phyloP scores from a whole-genome alignment of 139 green algal species.

The Chlamydomonas schloesseri region DNA sequence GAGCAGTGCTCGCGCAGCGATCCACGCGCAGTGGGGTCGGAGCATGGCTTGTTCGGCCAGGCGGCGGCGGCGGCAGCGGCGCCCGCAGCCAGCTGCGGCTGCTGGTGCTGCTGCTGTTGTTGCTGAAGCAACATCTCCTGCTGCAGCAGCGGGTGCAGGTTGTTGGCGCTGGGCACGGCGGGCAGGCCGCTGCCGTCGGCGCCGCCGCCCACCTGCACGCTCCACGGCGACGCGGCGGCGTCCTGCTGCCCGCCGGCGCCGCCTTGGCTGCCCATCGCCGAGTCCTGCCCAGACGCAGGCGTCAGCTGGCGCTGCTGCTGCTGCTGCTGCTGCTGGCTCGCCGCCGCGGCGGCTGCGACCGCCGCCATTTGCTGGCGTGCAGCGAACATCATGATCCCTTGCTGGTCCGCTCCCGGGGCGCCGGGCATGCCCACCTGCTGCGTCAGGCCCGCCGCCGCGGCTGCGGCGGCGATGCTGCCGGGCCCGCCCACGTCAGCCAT shows the following conservation, averaged over 20 bases:
- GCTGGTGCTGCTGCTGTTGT: not conserved
- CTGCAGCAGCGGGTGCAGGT: conserved; percentile 27
- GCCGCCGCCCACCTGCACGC: not conserved
- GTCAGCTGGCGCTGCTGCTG: not conserved
- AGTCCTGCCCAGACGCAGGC: not conserved
- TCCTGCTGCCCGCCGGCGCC: not conserved
- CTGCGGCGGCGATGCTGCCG: conserved; percentile 9
- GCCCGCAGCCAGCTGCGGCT: too few relatives aligned
- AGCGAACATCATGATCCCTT: not conserved
- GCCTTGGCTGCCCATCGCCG: not conserved
- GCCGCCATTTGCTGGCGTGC: not conserved
- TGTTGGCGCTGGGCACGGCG: not conserved
- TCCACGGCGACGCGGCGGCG: not conserved
- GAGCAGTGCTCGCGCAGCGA: not conserved
- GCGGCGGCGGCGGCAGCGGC: too few relatives aligned
- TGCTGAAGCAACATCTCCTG: not conserved
- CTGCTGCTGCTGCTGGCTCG: not conserved
- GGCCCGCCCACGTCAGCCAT: not conserved
- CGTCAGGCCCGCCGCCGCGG: not conserved
- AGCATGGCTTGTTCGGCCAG: not conserved
- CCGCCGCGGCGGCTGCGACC: not conserved
- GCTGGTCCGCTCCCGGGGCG: too few relatives aligned
- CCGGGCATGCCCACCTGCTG: too few relatives aligned
- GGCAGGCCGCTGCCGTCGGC: not conserved
- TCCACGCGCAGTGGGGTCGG: not conserved